Percentiles rank a stretch among this genome's conserved stretches.
Evolutionary conservation across 2,329 filamentous ascomycete species (phyloP).

Genomic region (Diaporthe sp.): DNA sequence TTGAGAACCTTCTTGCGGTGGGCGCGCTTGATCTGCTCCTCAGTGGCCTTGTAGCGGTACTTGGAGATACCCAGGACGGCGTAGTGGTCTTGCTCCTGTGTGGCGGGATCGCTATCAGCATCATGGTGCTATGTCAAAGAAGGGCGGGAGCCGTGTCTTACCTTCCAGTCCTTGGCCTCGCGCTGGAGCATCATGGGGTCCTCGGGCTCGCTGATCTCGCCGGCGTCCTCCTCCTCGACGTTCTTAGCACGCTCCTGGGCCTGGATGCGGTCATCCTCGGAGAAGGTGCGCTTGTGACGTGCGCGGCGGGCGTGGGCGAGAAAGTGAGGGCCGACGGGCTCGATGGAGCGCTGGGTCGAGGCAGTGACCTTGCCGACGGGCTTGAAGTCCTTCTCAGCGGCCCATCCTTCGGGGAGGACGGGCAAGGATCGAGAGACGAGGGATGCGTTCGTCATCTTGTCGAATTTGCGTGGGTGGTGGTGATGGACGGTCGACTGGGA

Average conservation of each 20-base stretch:
- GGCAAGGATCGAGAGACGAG: constrained; percentile 78
- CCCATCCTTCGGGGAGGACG: constrained; percentile 83
- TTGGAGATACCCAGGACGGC: constrained; percentile 93
- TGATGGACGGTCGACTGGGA: constrained; percentile 2
- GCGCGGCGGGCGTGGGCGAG: constrained; percentile 96
- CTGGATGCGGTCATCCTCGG: constrained; percentile 97
- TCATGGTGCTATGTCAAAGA: not conserved
- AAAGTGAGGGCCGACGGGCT: constrained; percentile 97
- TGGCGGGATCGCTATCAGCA: not conserved
- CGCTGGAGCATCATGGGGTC: constrained; percentile 92
- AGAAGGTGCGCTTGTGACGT: constrained; percentile 97
- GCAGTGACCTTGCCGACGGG: constrained; percentile 81
- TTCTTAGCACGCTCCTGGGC: constrained; percentile 96
- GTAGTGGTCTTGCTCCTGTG: constrained; percentile 94
- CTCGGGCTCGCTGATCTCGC: constrained; percentile 93
- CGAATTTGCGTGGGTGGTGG: not conserved
- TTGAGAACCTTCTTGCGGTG: constrained; percentile 99
- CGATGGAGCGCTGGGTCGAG: constrained; percentile 87
- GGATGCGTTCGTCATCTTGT: constrained; percentile 73
- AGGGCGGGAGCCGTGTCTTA: constrained; percentile 54
- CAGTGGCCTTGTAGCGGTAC: constrained; percentile 92
- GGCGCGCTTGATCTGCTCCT: constrained; percentile 98
- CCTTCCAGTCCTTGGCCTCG: constrained; percentile 99
- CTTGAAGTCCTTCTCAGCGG: constrained; percentile 93
- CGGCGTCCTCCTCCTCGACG: constrained; percentile 89